Percentiles rank a stretch among this genome's conserved stretches.
phyloP scores from a whole-genome alignment of 352 stramenopile species.

The Pythium insidiosum region DNA sequence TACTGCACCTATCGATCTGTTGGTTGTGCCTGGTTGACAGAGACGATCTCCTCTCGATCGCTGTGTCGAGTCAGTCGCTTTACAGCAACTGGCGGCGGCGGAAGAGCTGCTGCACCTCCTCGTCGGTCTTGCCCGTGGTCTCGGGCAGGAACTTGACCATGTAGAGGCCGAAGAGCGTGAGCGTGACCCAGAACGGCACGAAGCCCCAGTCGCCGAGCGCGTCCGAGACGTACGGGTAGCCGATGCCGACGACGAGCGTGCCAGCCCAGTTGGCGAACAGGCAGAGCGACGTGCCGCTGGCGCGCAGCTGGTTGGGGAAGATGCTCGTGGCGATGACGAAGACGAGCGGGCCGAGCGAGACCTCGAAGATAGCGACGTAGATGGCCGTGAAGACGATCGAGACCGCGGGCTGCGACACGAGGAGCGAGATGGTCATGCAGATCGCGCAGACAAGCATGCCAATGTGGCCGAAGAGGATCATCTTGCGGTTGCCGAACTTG shows the following conservation, averaged over 20 bases:
- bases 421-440: constrained; percentile 43
- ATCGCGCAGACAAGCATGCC: constrained; percentile 39
- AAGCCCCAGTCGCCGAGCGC: constrained; percentile 25
- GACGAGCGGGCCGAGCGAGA: constrained; percentile 55
- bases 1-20: no score
- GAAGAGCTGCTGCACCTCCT: constrained; percentile 19
- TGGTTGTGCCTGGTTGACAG: no score
- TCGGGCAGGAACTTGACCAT: constrained; percentile 10
- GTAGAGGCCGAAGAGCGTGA: constrained; percentile 19
- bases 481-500: constrained; percentile 38
- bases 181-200: constrained; percentile 23
- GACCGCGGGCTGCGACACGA: constrained; percentile 21
- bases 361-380: constrained; percentile 52
- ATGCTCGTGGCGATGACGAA: constrained; percentile 50
- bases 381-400: constrained; percentile 48
- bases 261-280: constrained; percentile 30
- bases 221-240: constrained; percentile 30
- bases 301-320: constrained; percentile 44
- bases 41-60: no score
- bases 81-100: no score
- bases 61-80: no score
- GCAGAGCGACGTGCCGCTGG: constrained; percentile 27
- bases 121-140: constrained; percentile 17
- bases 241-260: constrained; percentile 36
- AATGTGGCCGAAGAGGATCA: constrained; percentile 32